These are phyloP conservation scores for Allium fistulosum DNA, from an alignment of 106 monocot genomes.

Conservation along the genomic window DNA sequence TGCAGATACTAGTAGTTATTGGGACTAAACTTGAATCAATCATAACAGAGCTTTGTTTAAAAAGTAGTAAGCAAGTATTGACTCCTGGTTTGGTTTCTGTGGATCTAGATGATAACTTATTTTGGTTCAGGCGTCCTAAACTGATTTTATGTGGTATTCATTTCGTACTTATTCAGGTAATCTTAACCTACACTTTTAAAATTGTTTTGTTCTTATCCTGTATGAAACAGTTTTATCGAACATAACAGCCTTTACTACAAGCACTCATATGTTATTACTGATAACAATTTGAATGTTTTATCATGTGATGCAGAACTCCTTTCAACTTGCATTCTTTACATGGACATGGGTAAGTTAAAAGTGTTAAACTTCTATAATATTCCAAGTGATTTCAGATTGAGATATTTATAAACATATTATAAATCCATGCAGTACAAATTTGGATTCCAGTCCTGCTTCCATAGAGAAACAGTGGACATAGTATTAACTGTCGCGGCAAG, in stretches of 20 bases:
- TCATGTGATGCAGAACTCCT: constrained; percentile 34
- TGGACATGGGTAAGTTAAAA: constrained; percentile 39
- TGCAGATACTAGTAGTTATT: constrained; percentile 46
- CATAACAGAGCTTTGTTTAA: constrained; percentile 30
- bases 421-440: constrained; percentile 40
- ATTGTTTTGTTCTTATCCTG: neutral
- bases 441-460: constrained; percentile 42
- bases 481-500: constrained; percentile 20
- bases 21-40: constrained; percentile 41
- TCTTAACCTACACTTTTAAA: neutral
- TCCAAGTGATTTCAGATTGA: too few species aligned
- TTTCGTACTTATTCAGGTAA: constrained; percentile 47
- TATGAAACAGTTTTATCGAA: neutral
- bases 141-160: constrained; percentile 32
- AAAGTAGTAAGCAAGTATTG: constrained; percentile 12
- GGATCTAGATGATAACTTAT: constrained; percentile 26
- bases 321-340: constrained; percentile 41
- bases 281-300: neutral
- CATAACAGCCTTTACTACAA: neutral
- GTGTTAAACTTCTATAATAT: too few species aligned
- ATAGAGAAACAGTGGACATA: constrained; percentile 22
- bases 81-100: constrained; percentile 21
- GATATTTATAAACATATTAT: neutral
- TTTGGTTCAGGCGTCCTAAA: constrained; percentile 36
- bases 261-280: neutral